Base-by-base conservation (phyloP, 2,329 filamentous ascomycete genomes). In the Aspergillus neoniger region DNA sequence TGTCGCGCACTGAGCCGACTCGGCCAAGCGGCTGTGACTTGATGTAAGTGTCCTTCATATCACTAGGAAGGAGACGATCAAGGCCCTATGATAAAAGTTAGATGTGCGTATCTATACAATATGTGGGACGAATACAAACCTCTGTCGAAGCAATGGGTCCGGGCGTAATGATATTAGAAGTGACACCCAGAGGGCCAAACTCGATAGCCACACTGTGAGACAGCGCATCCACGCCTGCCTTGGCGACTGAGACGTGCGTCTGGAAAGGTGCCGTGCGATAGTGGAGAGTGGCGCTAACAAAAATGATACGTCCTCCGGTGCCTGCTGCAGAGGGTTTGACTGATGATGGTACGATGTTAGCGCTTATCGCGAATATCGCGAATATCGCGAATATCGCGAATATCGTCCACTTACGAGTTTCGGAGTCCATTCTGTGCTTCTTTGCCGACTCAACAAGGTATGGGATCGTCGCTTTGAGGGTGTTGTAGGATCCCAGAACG, bases 401-500 rank as follows among this genome's bases (percentile, higher is more conserved):
- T 9, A 6, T 15, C 47, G 25, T 32, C 12, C 23, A 73, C 72
- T 71, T 69, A 78, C 79, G 74, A 4, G 80, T 79, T 30, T 85
- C 85, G 2, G 85, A 83, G 66, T 89, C 86, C 17, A 83, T 83
- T 63, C 79, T 83, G 69, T 88, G 80, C 69, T 85, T 85, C 36
- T 79, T 77, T 1, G 90, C 88, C n/a, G 92, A 96, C 68, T 86
- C 83, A 12, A 92, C 78, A 3, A 99, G 85, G 70, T 96, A 85
- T 0, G 92, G 91, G 36, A 97, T 80, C 1, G 92, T 95, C 3
- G 94, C 92, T 79, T 98, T 98, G 72, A 96, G 83, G 2, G 92
- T 96, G 80, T 98, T 96, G 80, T 91, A 99, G 15, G 91, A 96
- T 32, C 95, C 95, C 38, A 98, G 77, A 2, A 96, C 89, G 74